Base-by-base conservation (phyloP, 192 early-diverging fungal species). In the Backusella australiensis region DNA sequence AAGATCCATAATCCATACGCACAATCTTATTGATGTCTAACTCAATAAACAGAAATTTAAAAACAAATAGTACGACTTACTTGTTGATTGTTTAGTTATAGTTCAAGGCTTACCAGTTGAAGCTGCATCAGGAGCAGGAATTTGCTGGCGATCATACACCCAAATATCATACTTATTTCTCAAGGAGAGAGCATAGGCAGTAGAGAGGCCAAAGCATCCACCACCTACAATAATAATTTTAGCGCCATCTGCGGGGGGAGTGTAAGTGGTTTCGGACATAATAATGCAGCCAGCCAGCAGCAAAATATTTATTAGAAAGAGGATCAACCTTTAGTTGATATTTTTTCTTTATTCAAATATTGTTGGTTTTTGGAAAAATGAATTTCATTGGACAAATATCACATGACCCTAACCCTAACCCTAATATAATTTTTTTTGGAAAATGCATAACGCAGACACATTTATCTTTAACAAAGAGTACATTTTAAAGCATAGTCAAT, bases 191-290 rank as follows among this genome's bases (percentile, higher is more conserved):
- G 78, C 78, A 68, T 75, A 67, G 9, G 78, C 72, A 19, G 73
- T 79, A 32, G 78, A 79, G 0, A 79, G 52, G 1, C 78, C 78
- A 75, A 75, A 79, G 34, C 78, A 79, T 1, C 78, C 78, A 36
- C 78, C 78, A 21, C 78, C 78, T 34, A 79, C 78, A 75, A 79
- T 75, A 46, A 79, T 71, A 12, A 77, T 72, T 15, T 63, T 77
- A 9, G 39, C 21, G 9, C 75, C 75, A 34, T 21, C 15, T 7
- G 17, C 19, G 0, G 75, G 75, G 41, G 75, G 67, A 29, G 23
- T 44, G 56, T 69, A 76, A 8, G 26, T 9, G 26, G 21, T 63
- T 63, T 63, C 56, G 56, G 23, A 63, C 56, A 63, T 63, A 29
- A 21, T 56, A 19, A 63, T 8, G 12, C 23, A 63, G 11, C 2